phyloP scores from a whole-genome alignment of 257 asterid genomes.

The Lithospermum erythrorhizon region DNA sequence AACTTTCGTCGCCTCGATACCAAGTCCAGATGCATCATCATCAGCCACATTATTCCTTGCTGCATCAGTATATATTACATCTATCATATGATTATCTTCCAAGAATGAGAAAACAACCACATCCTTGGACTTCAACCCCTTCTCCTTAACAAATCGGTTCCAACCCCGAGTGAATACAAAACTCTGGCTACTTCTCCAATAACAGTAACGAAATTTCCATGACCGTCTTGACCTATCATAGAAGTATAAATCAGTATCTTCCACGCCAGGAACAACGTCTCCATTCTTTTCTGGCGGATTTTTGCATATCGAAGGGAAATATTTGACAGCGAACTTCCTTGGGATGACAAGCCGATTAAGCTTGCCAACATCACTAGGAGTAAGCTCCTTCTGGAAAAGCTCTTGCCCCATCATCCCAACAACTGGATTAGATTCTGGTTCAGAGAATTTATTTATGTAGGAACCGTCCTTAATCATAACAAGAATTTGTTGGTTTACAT shows the following conservation, averaged over 20 bases:
- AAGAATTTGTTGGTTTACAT: constrained; percentile 44
- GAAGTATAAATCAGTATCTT: constrained; percentile 37
- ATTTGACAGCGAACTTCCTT: constrained; percentile 30
- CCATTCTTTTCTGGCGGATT: constrained; percentile 1
- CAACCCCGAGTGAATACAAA: constrained; percentile 69
- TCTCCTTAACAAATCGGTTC: constrained; percentile 47
- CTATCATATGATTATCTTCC: constrained; percentile 34
- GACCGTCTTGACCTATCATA: constrained; percentile 30
- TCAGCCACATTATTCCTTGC: background rate
- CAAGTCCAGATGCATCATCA: background rate
- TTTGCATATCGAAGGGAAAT: constrained; percentile 29
- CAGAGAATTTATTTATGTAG: constrained; percentile 28
- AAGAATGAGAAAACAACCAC: constrained; percentile 35
- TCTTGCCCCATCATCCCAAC: constrained; percentile 7
- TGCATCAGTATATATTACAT: constrained; percentile 20
- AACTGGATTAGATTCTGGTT: background rate
- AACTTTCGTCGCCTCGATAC: background rate
- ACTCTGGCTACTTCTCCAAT: constrained; percentile 74
- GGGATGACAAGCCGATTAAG: constrained; percentile 52
- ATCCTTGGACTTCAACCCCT: constrained; percentile 36
- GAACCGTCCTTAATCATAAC: constrained; percentile 67
- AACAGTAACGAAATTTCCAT: constrained; percentile 63
- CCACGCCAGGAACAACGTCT: background rate
- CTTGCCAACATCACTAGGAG: constrained; percentile 54
- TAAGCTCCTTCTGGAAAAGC: constrained; percentile 50